Evolutionary conservation across 2,329 filamentous ascomycete species (phyloP).

Genomic region (Diaporthe humulicola): DNA sequence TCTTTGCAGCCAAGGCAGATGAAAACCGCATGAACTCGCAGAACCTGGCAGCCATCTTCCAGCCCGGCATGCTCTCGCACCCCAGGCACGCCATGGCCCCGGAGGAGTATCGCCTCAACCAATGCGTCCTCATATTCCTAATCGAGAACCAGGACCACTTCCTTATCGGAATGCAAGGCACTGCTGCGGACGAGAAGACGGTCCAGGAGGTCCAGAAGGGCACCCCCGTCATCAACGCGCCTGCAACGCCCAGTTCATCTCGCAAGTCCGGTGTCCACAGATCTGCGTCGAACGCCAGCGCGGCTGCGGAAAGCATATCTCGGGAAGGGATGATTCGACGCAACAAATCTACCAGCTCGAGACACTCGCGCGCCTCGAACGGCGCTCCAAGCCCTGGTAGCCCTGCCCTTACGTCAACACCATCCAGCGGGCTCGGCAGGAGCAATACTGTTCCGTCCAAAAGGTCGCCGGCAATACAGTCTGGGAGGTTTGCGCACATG

Average conservation of each 20-base stretch:
- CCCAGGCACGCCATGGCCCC: conserved; percentile 96
- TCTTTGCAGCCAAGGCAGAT: conserved; percentile 97
- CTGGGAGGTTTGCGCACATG: conserved; percentile 73
- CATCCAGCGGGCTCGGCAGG: conserved; percentile 68
- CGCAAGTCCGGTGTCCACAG: conserved; percentile 73
- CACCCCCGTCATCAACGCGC: conserved; percentile 67
- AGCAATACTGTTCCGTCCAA: conserved; percentile 97
- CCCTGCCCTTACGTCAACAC: conserved; percentile 66
- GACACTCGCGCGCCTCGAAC: conserved; percentile 82
- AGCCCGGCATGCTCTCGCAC: conserved; percentile 95
- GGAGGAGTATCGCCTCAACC: conserved; percentile 92
- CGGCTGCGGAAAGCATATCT: conserved; percentile 86
- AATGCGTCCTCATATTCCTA: conserved; percentile 96
- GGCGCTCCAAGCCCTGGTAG: conserved; percentile 78
- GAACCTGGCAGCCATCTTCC: conserved; percentile 96
- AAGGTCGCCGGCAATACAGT: conserved; percentile 79
- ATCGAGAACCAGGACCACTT: conserved; percentile 99
- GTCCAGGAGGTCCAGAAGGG: conserved; percentile 77
- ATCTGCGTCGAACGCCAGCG: conserved; percentile 89
- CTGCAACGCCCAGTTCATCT: conserved; percentile 63
- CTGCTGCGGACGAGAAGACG: conserved; percentile 90
- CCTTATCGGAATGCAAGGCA: conserved; percentile 97
- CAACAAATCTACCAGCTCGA: conserved; percentile 94
- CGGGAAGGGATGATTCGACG: conserved; percentile 84
- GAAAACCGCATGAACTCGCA: conserved; percentile 97